These are phyloP conservation scores for Chrysoporthe austroafricana DNA, from an alignment of 2,329 filamentous ascomycete genomes.

Conservation along the genomic window DNA sequence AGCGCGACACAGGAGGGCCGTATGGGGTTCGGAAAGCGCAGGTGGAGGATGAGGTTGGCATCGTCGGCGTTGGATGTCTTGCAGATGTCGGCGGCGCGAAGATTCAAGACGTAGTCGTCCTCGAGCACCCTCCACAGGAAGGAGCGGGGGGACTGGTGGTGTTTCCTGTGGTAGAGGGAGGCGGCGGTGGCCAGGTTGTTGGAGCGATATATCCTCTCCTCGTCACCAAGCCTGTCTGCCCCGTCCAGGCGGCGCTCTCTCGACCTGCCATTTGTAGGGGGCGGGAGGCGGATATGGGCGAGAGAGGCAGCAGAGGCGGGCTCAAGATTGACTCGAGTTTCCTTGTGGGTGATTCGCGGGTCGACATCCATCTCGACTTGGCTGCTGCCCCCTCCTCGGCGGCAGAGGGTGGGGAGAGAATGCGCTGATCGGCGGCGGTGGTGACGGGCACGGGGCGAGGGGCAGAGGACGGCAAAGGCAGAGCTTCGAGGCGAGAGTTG, in stretches of 20 bases:
- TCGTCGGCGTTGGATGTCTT: slow-evolving; percentile 68
- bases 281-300: slow-evolving; percentile 71
- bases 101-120: slow-evolving; percentile 76
- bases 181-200: slow-evolving; percentile 77
- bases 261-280: slow-evolving; percentile 37
- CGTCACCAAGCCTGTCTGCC: slow-evolving; percentile 54
- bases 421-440: neutral
- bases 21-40: slow-evolving; percentile 76
- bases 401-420: neutral
- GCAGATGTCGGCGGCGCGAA: slow-evolving; percentile 81
- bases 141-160: slow-evolving; percentile 75
- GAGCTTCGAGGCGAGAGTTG: slow-evolving; percentile 3
- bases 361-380: slow-evolving; percentile 66
- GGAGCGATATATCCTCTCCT: slow-evolving; percentile 74
- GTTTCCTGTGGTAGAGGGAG: slow-evolving; percentile 81
- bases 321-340: slow-evolving; percentile 84
- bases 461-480: neutral
- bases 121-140: slow-evolving; percentile 92
- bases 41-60: slow-evolving; percentile 74
- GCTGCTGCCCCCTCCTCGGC: slow-evolving; percentile 24
- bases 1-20: slow-evolving; percentile 80
- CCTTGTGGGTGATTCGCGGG: slow-evolving; percentile 76
- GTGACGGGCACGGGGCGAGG: neutral
- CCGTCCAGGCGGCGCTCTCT: slow-evolving; percentile 42
- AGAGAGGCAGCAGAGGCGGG: slow-evolving; percentile 69